Conservation (phyloP, 768 basidiomycete species). For the Lentinula sp. region DNA sequence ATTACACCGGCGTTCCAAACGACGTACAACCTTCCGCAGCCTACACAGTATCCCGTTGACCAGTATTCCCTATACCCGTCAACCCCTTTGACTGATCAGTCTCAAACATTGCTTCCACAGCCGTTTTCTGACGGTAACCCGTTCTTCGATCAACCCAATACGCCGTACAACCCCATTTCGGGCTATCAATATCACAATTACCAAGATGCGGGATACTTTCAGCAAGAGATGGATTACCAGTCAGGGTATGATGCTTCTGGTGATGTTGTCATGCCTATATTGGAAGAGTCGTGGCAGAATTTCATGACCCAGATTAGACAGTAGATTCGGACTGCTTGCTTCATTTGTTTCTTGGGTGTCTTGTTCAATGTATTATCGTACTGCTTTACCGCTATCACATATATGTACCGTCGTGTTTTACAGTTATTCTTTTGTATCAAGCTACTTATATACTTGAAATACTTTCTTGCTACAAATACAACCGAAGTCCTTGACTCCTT, state of each 20-base stretch:
- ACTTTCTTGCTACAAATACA: neutral
- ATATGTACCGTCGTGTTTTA: neutral
- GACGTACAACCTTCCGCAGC: neutral
- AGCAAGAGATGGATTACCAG: slow-evolving; percentile 1
- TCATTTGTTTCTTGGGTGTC: neutral
- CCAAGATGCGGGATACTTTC: slow-evolving; percentile 3
- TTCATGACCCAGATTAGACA: slow-evolving; percentile 5
- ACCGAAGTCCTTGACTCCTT: too few relatives aligned
- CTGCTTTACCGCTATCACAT: neutral
- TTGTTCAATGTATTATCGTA: neutral
- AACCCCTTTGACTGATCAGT: neutral
- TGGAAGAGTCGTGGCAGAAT: slow-evolving; percentile 4
- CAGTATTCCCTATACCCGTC: neutral
- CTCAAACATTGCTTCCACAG: neutral
- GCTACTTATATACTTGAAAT: neutral
- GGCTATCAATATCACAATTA: slow-evolving; percentile 3
- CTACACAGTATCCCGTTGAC: neutral
- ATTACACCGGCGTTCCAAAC: neutral
- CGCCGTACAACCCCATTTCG: neutral
- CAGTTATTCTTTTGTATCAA: neutral
- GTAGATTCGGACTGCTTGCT: neutral
- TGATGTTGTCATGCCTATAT: slow-evolving; percentile 1
- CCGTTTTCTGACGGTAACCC: neutral
- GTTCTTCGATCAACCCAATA: neutral
- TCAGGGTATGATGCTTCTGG: neutral